Evolutionary conservation across 2,329 filamentous ascomycete genomes (phyloP).

Genomic region (Mycosphaerella sp.): DNA sequence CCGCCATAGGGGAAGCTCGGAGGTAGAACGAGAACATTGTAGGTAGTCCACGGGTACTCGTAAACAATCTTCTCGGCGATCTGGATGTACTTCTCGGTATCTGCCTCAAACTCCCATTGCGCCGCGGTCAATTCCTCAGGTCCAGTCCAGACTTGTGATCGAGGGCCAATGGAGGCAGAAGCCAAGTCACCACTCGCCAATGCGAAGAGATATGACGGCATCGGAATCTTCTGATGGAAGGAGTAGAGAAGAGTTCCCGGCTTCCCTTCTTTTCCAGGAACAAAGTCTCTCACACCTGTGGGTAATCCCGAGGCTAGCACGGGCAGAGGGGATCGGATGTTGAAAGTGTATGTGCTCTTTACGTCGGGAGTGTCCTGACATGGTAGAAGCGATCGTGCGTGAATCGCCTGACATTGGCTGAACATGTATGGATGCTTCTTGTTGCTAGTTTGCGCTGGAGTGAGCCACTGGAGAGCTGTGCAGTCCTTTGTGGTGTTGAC

Average conservation of each 20-base stretch:
- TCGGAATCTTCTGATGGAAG: slow-evolving; percentile 86
- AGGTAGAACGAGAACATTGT: slow-evolving; percentile 86
- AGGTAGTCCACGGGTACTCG: slow-evolving; percentile 88
- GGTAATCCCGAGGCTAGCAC: slow-evolving; percentile 86
- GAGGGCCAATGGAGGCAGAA: slow-evolving; percentile 76
- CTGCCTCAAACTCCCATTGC: slow-evolving; percentile 84
- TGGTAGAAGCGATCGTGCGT: slow-evolving; percentile 86
- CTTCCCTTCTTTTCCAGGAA: slow-evolving; percentile 48
- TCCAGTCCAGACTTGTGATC: slow-evolving; percentile 77
- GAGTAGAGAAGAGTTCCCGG: slow-evolving; percentile 60
- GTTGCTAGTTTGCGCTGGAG: slow-evolving; percentile 87
- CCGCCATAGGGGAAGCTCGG: slow-evolving; percentile 86
- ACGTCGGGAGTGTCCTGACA: slow-evolving; percentile 97
- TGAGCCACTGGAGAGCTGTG: slow-evolving; percentile 92
- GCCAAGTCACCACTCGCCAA: slow-evolving; percentile 77
- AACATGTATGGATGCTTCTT: slow-evolving; percentile 97
- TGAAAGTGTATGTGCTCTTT: slow-evolving; percentile 91
- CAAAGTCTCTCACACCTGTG: slow-evolving; percentile 46
- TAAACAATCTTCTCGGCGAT: slow-evolving; percentile 75
- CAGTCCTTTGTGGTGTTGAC: slow-evolving; percentile 79
- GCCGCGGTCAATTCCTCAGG: slow-evolving; percentile 78
- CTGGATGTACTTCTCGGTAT: slow-evolving; percentile 88
- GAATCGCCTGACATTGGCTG: slow-evolving; percentile 95
- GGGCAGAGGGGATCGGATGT: slow-evolving; percentile 75
- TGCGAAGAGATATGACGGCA: slow-evolving; percentile 93